Conservation (phyloP, 257 asterid species). For the Fraxinus americana region DNA sequence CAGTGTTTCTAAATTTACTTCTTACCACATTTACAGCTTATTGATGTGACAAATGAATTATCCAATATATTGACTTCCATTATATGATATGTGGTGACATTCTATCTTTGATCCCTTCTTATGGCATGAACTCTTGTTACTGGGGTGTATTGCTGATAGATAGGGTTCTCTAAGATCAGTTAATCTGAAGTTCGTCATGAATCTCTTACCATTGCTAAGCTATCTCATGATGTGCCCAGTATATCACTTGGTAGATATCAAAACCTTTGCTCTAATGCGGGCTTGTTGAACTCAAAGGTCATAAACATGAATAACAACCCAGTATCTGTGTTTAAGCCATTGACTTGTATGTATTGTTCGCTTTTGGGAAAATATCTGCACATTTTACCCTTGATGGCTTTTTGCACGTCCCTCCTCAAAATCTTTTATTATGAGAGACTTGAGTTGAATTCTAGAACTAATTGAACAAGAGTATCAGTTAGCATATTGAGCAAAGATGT, state of each 20-base stretch:
- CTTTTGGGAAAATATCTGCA: no score
- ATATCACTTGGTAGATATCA: conserved; percentile 33
- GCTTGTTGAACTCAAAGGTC: conserved; percentile 52
- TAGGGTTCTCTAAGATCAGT: conserved; percentile 57
- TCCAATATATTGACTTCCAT: not conserved
- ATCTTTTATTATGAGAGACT: no score
- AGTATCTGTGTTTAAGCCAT: no score
- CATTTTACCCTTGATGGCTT: no score
- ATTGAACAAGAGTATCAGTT: no score
- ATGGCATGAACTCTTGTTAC: conserved; percentile 67
- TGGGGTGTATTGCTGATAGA: conserved; percentile 58
- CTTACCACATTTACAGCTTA: not conserved
- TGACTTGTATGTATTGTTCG: no score
- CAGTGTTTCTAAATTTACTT: not conserved
- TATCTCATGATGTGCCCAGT: conserved; percentile 53
- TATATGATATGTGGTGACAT: not conserved
- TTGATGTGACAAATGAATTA: not conserved
- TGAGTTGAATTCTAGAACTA: no score
- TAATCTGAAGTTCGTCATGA: conserved; percentile 51
- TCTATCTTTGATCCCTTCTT: conserved; percentile 11
- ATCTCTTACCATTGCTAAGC: conserved; percentile 44
- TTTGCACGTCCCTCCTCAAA: no score
- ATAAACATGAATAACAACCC: conserved; percentile 2
- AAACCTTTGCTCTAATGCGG: conserved; percentile 36
- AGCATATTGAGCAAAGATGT: no score